Conservation (phyloP, 257 asterid genomes). For the Thymus quinquecostatus region DNA sequence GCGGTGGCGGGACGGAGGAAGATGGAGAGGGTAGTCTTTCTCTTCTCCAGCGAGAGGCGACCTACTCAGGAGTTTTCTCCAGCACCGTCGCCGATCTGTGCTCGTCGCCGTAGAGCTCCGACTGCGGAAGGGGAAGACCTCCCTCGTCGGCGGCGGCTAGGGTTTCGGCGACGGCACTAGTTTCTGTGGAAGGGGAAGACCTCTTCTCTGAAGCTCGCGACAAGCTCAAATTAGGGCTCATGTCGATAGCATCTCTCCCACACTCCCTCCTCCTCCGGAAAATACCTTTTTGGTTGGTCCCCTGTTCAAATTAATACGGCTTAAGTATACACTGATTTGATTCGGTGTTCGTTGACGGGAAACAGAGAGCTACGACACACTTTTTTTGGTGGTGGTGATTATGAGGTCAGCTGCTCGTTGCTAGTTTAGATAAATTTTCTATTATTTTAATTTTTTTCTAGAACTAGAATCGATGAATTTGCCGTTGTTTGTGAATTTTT, state of each 20-base stretch:
- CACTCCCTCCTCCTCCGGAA: slow-evolving; percentile 27
- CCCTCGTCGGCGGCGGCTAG: no score
- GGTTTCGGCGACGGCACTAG: no score
- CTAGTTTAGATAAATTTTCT: slow-evolving; percentile 10
- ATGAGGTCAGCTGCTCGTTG: slow-evolving; percentile 39
- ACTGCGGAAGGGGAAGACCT: no score
- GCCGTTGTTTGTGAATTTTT: background rate
- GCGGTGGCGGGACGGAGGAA: no score
- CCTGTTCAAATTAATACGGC: slow-evolving; percentile 17
- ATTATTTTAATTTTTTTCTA: background rate
- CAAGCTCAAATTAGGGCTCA: no score
- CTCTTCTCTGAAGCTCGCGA: no score
- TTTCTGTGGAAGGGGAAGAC: no score
- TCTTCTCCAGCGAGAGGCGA: no score
- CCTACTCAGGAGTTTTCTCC: no score
- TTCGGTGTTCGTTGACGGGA: slow-evolving; percentile 24
- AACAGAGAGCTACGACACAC: slow-evolving; percentile 17
- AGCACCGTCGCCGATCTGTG: no score
- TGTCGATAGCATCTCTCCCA: background rate
- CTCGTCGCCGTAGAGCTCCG: no score
- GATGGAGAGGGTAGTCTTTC: no score
- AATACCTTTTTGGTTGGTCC: slow-evolving; percentile 28
- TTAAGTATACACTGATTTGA: slow-evolving; percentile 25
- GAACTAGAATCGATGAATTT: background rate
- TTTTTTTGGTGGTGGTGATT: background rate